Percentiles rank a stretch among this genome's conserved stretches.
phyloP scores from a whole-genome alignment of 495 filamentous ascomycete genomes.

The Lophiotrema nucula region DNA sequence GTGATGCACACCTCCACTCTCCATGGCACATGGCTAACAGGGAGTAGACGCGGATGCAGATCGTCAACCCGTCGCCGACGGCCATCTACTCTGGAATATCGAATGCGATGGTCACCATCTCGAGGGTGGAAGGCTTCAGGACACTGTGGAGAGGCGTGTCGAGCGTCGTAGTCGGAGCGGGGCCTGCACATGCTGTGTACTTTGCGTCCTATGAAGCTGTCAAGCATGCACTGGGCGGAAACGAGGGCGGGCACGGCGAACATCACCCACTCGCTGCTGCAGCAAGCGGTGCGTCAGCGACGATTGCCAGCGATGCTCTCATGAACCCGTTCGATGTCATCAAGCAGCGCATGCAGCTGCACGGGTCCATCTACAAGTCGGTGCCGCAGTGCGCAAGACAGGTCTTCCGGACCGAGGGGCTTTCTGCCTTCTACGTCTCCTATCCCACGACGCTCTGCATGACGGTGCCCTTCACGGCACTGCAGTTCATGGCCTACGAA shows the following conservation, averaged over 20 bases:
- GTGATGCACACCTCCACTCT: constrained; percentile 26
- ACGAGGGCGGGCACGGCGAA: constrained; percentile 77
- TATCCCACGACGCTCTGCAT: constrained; percentile 98
- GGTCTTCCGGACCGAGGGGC: constrained; percentile 82
- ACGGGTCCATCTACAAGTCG: constrained; percentile 85
- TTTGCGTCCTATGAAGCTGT: constrained; percentile 97
- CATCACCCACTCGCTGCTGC: constrained; percentile 95
- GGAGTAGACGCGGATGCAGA: constrained; percentile 90
- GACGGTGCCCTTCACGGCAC: constrained; percentile 95
- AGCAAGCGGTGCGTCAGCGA: constrained; percentile 87
- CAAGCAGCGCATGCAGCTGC: constrained; percentile 99
- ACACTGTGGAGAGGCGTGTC: constrained; percentile 96
- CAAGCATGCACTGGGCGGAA: constrained; percentile 93
- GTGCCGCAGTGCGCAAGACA: constrained; percentile 80
- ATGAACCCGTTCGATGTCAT: constrained; percentile 99
- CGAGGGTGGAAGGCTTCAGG: constrained; percentile 79
- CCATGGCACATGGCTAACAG: constrained; percentile 21
- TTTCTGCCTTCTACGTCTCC: constrained; percentile 94
- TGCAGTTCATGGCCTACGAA: constrained; percentile 96
- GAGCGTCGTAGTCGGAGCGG: constrained; percentile 92
- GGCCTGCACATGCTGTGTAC: constrained; percentile 95
- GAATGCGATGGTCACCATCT: constrained; percentile 88
- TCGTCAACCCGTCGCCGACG: constrained; percentile 81
- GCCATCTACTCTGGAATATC: constrained; percentile 88
- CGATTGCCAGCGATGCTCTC: constrained; percentile 92